phyloP scores from a whole-genome alignment of 352 stramenopile genomes.

The Pythium vanterpoolii region DNA sequence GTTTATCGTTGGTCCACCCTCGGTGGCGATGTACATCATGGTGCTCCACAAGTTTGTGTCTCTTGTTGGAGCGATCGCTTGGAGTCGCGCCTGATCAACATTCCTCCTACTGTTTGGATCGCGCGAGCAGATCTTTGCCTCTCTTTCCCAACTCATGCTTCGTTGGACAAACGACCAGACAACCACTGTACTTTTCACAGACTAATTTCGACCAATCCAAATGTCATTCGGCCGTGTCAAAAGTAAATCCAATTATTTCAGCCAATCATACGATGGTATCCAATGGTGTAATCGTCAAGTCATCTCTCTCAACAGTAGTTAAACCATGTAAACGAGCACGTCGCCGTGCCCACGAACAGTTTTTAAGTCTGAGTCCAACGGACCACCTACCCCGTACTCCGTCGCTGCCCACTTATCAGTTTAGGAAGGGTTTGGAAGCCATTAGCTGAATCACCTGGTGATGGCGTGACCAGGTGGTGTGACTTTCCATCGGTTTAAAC shows the following conservation, averaged over 20 bases:
- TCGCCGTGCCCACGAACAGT: background rate
- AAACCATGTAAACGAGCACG: background rate
- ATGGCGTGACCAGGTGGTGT: background rate
- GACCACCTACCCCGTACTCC: background rate
- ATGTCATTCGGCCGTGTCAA: background rate
- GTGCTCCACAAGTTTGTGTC: too few relatives aligned
- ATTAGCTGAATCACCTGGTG: background rate
- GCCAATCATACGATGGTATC: background rate
- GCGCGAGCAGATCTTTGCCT: too few relatives aligned
- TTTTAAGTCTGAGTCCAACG: background rate
- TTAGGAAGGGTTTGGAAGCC: constrained; percentile 9
- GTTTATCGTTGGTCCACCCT: too few relatives aligned
- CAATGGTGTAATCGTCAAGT: background rate
- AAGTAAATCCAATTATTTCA: background rate
- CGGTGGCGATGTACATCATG: too few relatives aligned
- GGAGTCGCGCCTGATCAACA: too few relatives aligned
- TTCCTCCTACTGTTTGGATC: background rate
- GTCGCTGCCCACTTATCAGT: background rate
- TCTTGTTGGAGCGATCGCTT: too few relatives aligned
- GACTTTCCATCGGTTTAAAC: background rate
- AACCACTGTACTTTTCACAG: background rate
- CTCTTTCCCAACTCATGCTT: too few relatives aligned
- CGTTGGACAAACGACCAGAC: too few relatives aligned
- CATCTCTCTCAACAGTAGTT: background rate
- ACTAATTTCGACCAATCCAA: background rate